Percentiles rank a stretch among this genome's conserved stretches.
Evolutionary conservation across 192 early-diverging fungal species (phyloP).

Genomic region (Phycomyces nitens): DNA sequence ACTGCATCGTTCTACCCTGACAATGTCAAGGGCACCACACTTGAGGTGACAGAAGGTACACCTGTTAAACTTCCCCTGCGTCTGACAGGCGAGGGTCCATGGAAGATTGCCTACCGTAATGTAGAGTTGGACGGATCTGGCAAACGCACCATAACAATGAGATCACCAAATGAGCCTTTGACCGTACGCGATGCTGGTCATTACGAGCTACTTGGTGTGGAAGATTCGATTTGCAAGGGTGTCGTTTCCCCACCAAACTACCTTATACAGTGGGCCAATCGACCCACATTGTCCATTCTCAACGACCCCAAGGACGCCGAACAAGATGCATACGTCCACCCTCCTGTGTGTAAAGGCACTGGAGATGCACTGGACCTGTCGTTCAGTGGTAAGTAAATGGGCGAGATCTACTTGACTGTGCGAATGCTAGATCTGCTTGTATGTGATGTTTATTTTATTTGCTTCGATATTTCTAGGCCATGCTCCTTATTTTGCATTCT

Average conservation of each 20-base stretch:
- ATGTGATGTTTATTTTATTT: not conserved
- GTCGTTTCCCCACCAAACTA: conserved; percentile 28
- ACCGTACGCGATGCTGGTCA: conserved; percentile 30
- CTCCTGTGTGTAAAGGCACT: conserved; percentile 31
- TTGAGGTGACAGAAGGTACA: conserved; percentile 31
- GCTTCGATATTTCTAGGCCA: conserved; percentile 6
- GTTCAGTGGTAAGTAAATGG: conserved; percentile 26
- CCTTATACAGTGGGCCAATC: conserved; percentile 21
- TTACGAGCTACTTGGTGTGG: conserved; percentile 38
- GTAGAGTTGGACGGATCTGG: conserved; percentile 1
- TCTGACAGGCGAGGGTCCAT: conserved; percentile 42
- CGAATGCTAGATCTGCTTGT: too few species aligned
- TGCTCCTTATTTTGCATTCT: conserved; percentile 28
- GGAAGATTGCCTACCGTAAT: conserved; percentile 38
- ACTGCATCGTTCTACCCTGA: conserved; percentile 35
- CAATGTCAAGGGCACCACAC: conserved; percentile 7
- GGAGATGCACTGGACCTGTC: conserved; percentile 33
- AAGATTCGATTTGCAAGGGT: conserved; percentile 41
- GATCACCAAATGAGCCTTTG: conserved; percentile 31
- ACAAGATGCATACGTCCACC: conserved; percentile 23
- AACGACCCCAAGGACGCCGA: conserved; percentile 21
- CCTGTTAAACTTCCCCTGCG: conserved; percentile 36
- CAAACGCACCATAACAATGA: not conserved
- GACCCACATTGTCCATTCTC: conserved; percentile 23
- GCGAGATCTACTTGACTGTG: conserved; percentile 5